Base-by-base conservation (phyloP, 129 eudicot species). In the Logfia minima region DNA sequence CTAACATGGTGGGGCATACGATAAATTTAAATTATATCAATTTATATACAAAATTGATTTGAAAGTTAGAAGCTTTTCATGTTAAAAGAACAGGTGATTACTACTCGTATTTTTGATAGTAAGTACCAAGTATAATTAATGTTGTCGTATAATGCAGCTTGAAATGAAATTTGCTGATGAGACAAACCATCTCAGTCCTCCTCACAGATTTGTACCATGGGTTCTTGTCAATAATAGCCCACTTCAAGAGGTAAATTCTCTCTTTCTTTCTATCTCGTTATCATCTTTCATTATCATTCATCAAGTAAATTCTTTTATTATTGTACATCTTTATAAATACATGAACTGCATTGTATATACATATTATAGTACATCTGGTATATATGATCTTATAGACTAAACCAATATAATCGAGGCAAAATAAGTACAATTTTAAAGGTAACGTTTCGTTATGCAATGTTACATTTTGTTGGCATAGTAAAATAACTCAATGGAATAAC, bases 161-260 rank as follows among this genome's bases (percentile, higher is more conserved):
- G 97, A 87, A 77, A 77, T 75, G 64, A 35, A 62, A 74, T 82
- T 71, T 79, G 97, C 92, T 11, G 81, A 86, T 14, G 97, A 93
- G 76, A 90, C 98, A 3, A 79, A 79, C 59, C 86, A 59, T 29
- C 92, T 93, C 26, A 86, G 83, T 55, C 98, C 97, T 18, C 72
- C 53, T 68, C 72, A 34, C 10, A 68, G 83, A 87, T 93, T 85
- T 81, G 98, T 93, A 11, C 98, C 98, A 39, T 93, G 98, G 98
- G 96, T 93, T 66, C 62, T 93, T 39, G 98, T 93, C 24, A 84
- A 93, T 74, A 72, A 84, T 55, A 75, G 71, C 39, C 88, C 98
- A 34, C 91, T 93, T 68, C 85, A 84, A 82, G 86, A 87, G 79
- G 98, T 90, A 13, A 34, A 39, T 31, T 35, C 8, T 68, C 53